Percentiles rank a stretch among this genome's conserved stretches.
Evolutionary conservation across 2,329 filamentous ascomycete species (phyloP).

Genomic region (Claviceps spartinae): DNA sequence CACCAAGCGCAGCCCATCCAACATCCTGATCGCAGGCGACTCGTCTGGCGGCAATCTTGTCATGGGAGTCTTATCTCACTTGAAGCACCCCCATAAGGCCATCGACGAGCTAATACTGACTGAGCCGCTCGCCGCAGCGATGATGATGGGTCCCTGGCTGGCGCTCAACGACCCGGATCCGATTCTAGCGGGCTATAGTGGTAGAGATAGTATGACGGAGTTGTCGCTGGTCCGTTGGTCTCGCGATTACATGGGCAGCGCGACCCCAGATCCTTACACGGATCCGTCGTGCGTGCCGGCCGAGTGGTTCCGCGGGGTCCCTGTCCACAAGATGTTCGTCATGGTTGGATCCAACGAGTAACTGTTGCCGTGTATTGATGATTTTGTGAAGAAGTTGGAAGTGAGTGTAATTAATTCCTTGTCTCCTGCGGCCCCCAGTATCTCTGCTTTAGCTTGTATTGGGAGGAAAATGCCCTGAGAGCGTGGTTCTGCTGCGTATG

Average conservation of each 20-base stretch:
- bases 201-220: constrained; percentile 7
- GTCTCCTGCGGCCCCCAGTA: too few species aligned
- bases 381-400: constrained; percentile 8
- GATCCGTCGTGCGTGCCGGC: constrained; percentile 8
- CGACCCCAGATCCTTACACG: constrained; percentile 8
- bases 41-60: constrained; percentile 11
- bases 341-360: constrained; percentile 9
- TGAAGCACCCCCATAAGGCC: constrained; percentile 8
- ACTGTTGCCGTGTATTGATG: constrained; percentile 8
- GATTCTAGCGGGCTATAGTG: constrained; percentile 3
- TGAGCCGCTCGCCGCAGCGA: constrained; percentile 7
- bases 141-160: constrained; percentile 9
- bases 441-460: neutral
- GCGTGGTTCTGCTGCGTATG: neutral
- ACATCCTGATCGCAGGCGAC: constrained; percentile 10
- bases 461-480: neutral
- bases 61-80: constrained; percentile 10
- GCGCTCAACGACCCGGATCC: constrained; percentile 3
- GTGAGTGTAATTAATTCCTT: constrained; percentile 1
- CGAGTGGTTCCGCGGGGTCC: constrained; percentile 9
- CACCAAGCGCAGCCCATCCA: constrained; percentile 3
- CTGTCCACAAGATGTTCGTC: constrained; percentile 8
- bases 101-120: constrained; percentile 6
- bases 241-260: constrained; percentile 6
- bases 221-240: constrained; percentile 4